Base-by-base conservation (phyloP, 192 early-diverging fungal genomes). In the Pilobolus umbonatus region DNA sequence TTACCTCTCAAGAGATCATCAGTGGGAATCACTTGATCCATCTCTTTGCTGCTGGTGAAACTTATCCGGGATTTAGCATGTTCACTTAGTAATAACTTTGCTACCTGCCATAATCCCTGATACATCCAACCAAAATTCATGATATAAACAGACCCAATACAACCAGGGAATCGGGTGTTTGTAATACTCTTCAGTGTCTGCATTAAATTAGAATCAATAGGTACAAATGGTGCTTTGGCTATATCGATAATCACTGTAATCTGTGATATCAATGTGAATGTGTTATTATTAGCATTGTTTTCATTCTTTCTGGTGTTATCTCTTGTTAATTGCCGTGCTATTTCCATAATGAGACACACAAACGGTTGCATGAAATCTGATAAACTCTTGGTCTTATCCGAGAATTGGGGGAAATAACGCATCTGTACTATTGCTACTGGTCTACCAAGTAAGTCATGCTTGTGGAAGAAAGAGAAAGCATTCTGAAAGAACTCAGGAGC, bases 111-210 rank as follows among this genome's bases (percentile, higher is more conserved):
- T 24, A 76, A 14, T 8, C 71, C 67, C 29, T 60, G 55, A 32
- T 73, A 76, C 64, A 73, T 73, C 71, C 71, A 73, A 7, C 74
- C 67, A 62, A 70, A 76, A 47, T 74, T 74, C 25, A 76, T 43
- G 1, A 76, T 39, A 21, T 60, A 70, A n/a, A 74, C 67, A 34
- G 55, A 54, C 0, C 57, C 61, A 21, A 61, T 47, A 22, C 57
- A 54, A 35, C 57, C 56, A 8, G 69, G 69, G 45, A 45, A 71
- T 15, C 60, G 21, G 26, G 35, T 42, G 7, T 62, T 67, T 14
- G 57, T 40, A 25, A 67, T 30, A 8, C 59, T 30, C 19, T 57
- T 59, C 5, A 72, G 28, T 1, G 54, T 54, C 30, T 57, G 55
- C 25, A 61, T 39, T 36, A 67, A 59, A 30, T 24, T 29, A 19